Percentiles rank a stretch among this genome's conserved stretches.
Conservation (phyloP, 306 rosid genomes). For the Vachellia pachyceras region DNA sequence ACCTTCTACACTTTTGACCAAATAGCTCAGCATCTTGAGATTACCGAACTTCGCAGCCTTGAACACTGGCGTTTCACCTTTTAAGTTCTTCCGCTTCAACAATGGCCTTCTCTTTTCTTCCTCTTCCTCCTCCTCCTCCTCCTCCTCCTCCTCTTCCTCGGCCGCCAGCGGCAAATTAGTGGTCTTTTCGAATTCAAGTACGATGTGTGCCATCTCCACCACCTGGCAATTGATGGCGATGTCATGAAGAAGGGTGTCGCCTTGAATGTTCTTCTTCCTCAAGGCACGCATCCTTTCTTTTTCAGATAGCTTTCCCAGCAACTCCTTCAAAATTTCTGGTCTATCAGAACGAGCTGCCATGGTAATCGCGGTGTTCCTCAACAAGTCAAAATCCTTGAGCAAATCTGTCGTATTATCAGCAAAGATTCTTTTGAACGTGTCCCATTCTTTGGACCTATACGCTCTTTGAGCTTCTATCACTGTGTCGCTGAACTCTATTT, state of each 20-base stretch:
- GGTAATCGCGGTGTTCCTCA: background rate
- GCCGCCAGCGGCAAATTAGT: no score
- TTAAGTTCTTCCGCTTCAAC: background rate
- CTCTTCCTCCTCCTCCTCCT: no score
- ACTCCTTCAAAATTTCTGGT: background rate
- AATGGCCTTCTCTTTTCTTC: background rate
- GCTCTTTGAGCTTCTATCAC: background rate
- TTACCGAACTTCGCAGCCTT: constrained; percentile 26
- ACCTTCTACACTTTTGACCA: background rate
- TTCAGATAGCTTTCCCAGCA: background rate
- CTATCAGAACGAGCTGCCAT: background rate
- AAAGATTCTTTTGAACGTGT: background rate
- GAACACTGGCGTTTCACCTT: constrained; percentile 36
- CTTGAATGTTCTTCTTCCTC: background rate
- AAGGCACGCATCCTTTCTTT: background rate
- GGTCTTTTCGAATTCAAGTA: background rate
- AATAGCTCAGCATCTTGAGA: background rate
- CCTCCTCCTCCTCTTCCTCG: no score
- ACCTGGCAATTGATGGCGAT: background rate
- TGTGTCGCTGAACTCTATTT: no score
- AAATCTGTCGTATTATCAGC: background rate
- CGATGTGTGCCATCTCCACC: background rate
- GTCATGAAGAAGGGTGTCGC: background rate
- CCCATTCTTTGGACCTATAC: background rate
- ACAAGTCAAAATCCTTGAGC: background rate